Evolutionary conservation across 352 stramenopile genomes (phyloP).

Genomic region (Blastocystis sp.): DNA sequence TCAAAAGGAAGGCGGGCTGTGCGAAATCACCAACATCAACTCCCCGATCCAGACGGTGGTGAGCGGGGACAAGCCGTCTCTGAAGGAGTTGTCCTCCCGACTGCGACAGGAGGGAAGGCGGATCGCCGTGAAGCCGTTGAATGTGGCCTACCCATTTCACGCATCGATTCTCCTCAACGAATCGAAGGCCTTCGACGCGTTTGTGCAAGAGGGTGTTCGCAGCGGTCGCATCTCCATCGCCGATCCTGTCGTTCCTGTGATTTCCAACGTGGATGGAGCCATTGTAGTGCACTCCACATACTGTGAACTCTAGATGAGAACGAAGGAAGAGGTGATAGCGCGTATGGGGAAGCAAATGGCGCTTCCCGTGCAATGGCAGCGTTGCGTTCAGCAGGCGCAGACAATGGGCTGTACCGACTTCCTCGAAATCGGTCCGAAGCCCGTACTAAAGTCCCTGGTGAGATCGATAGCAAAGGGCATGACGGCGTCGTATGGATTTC

Average conservation of each 20-base stretch:
- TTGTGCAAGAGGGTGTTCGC: neutral
- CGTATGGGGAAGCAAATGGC: neutral
- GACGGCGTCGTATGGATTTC: neutral
- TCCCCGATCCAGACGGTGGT: constrained; percentile 10
- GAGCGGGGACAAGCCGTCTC: neutral
- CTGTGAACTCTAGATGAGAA: constrained; percentile 1
- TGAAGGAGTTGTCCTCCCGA: neutral
- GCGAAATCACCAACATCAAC: constrained; percentile 19
- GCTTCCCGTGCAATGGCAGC: neutral
- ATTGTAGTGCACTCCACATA: neutral
- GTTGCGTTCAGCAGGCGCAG: neutral
- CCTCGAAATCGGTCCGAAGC: constrained; percentile 42
- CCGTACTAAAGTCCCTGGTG: neutral
- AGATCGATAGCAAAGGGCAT: neutral
- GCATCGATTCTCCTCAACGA: neutral
- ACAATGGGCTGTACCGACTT: neutral
- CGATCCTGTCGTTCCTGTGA: constrained; percentile 4
- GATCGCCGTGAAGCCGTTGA: neutral
- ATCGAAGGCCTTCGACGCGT: neutral
- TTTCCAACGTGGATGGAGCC: constrained; percentile 21
- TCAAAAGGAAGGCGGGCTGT: neutral
- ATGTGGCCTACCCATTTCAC: constrained; percentile 41
- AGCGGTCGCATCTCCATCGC: neutral
- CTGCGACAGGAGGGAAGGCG: neutral
- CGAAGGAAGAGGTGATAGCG: neutral